Evolutionary conservation across 1,284 basidiomycete species (phyloP), one percentile per base, ranked within the genome.

Genomic region (Sporisorium iseilematis-ciliati): DNA sequence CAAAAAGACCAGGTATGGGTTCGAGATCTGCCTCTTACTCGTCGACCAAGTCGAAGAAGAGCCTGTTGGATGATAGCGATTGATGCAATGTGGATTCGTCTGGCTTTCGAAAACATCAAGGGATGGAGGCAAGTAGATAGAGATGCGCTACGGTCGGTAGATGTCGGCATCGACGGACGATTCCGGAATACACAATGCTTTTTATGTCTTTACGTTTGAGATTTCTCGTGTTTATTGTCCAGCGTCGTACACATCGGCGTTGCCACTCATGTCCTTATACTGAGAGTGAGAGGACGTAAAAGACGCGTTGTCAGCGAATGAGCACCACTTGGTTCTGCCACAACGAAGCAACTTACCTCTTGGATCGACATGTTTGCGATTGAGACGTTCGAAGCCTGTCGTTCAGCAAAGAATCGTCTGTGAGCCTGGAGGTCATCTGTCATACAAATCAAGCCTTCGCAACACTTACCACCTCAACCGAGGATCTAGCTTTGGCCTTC

Each of bases 181-280:
- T 21, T 7, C 23, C 31, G 26, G 16, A 55, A 58, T 33, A 33
- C 14, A 65, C 35, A 7, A 20, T 53, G 29, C 23, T 41, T 42
- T 20, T 49, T 2, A 35, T 12, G 35, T 23, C 1, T 12, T 51
- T 45, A 23, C n/a, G 16, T 48, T 57, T 57, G 40, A 48, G 46
- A 20, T n/a, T 35, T 26, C 12, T 25, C 20, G 25, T 53, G 33
- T 48, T 25, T 57, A 78, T 54, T 75, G 76, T 42, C 72, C 72
- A 14, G 68, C 74, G 31, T 78, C 76, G 63, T 65, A 78, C 11
- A 78, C 58, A 10, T 78, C 73, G 51, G 68, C 68, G 23, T 73
- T 70, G 25, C 73, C 73, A 52, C 65, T 59, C 68, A 72, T 75
- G 59, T 75, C 69, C 42, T 76, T 75, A 65, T 75, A 78, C 76